Evolutionary conservation across 2,329 filamentous ascomycete genomes (phyloP).

Genomic region (Cladosporium velox): DNA sequence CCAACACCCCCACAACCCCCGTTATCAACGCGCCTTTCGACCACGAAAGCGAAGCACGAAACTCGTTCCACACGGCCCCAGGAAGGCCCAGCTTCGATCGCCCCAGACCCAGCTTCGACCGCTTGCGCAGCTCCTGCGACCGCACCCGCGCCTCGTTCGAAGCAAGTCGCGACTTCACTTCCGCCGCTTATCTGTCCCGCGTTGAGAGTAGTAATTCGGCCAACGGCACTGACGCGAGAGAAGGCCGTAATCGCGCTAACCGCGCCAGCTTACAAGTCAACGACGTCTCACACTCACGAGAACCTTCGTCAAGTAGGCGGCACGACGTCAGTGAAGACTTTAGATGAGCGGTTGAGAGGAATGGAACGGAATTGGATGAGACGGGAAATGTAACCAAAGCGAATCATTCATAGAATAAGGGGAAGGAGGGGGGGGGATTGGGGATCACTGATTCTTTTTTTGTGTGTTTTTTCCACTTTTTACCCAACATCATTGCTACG

Average conservation of each 20-base stretch:
- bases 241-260: conserved; percentile 4
- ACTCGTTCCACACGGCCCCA: conserved; percentile 37
- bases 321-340: conserved; percentile 16
- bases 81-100: conserved; percentile 64
- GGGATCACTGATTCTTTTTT: neutral
- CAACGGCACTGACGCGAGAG: neutral
- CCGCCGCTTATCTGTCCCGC: conserved; percentile 78
- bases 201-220: conserved; percentile 60
- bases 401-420: neutral
- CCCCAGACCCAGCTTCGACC: conserved; percentile 81
- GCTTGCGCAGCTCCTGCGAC: conserved; percentile 84
- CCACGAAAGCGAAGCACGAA: conserved; percentile 26
- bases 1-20: conserved; percentile 27
- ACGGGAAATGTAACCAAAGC: neutral
- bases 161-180: conserved; percentile 86
- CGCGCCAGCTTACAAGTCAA: conserved; percentile 14
- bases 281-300: conserved; percentile 8
- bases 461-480: neutral
- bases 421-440: neutral
- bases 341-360: neutral
- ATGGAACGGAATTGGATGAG: neutral
- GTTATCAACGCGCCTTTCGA: conserved; percentile 26
- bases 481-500: neutral
- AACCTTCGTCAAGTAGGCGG: conserved; percentile 17
- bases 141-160: conserved; percentile 81